These are phyloP conservation scores for Ceratocystis ficicola DNA, from an alignment of 2,329 filamentous ascomycete species.

Conservation along the genomic window DNA sequence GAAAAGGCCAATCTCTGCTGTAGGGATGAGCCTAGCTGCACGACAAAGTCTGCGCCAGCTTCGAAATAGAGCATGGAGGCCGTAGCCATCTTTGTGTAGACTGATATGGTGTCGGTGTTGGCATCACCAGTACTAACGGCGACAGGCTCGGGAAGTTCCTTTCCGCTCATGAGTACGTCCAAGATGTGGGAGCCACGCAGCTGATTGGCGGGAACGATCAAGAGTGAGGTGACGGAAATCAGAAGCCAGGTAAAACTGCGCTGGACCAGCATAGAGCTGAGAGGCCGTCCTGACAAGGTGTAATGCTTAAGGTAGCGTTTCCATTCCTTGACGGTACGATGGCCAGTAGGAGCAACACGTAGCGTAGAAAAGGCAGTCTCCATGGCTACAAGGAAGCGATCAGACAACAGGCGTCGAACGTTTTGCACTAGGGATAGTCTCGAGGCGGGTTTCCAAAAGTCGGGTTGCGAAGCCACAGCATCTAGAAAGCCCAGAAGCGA, in stretches of 20 bases:
- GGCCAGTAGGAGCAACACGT: slow-evolving; percentile 59
- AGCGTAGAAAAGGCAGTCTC: slow-evolving; percentile 86
- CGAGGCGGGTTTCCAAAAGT: slow-evolving; percentile 69
- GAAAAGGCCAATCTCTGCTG: slow-evolving; percentile 79
- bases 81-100: slow-evolving; percentile 58
- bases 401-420: slow-evolving; percentile 63
- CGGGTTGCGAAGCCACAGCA: slow-evolving; percentile 62
- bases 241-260: slow-evolving; percentile 78
- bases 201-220: slow-evolving; percentile 51
- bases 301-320: slow-evolving; percentile 77
- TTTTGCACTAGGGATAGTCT: slow-evolving; percentile 60
- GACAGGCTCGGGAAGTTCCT: slow-evolving; percentile 27
- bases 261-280: slow-evolving; percentile 85
- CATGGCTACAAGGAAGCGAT: slow-evolving; percentile 71
- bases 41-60: slow-evolving; percentile 75
- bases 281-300: slow-evolving; percentile 60
- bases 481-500: slow-evolving; percentile 85
- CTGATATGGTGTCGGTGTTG: slow-evolving; percentile 47
- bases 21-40: slow-evolving; percentile 65
- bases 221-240: slow-evolving; percentile 62
- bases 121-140: slow-evolving; percentile 28
- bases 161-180: slow-evolving; percentile 56
- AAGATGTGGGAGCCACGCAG: slow-evolving; percentile 54
- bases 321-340: slow-evolving; percentile 66
- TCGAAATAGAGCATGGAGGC: slow-evolving; percentile 82